Conservation (phyloP, 2,329 filamentous ascomycete species). For the Hypoxylon sp. region DNA sequence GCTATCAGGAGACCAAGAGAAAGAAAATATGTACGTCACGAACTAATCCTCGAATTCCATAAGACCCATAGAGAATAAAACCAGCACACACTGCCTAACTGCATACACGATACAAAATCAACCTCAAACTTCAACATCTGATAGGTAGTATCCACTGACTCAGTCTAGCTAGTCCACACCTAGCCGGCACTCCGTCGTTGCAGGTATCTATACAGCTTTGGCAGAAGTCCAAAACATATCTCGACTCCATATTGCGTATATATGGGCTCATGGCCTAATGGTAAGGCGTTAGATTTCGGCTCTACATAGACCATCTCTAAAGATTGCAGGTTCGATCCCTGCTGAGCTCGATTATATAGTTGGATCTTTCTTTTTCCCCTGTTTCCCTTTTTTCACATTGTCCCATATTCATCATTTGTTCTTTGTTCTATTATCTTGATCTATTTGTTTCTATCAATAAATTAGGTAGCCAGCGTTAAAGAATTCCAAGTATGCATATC, state of each 20-base stretch:
- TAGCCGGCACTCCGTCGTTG: background rate
- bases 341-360: constrained; percentile 25
- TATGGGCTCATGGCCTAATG: constrained; percentile 41
- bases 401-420: too few relatives aligned
- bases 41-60: background rate
- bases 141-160: background rate
- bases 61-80: background rate
- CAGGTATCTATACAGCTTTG: background rate
- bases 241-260: too few relatives aligned
- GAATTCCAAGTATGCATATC: background rate
- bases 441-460: background rate
- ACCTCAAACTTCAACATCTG: background rate
- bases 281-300: constrained; percentile 42
- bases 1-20: background rate
- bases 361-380: background rate
- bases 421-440: constrained; percentile 1
- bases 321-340: constrained; percentile 42
- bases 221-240: too few relatives aligned
- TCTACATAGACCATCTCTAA: constrained; percentile 17
- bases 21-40: background rate
- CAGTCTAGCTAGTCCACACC: background rate
- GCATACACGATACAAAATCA: background rate
- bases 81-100: background rate
- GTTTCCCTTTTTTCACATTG: too few relatives aligned
- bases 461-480: too few relatives aligned